phyloP scores from a whole-genome alignment of 75 land plant species.

The Isoetes taiwanensis region DNA sequence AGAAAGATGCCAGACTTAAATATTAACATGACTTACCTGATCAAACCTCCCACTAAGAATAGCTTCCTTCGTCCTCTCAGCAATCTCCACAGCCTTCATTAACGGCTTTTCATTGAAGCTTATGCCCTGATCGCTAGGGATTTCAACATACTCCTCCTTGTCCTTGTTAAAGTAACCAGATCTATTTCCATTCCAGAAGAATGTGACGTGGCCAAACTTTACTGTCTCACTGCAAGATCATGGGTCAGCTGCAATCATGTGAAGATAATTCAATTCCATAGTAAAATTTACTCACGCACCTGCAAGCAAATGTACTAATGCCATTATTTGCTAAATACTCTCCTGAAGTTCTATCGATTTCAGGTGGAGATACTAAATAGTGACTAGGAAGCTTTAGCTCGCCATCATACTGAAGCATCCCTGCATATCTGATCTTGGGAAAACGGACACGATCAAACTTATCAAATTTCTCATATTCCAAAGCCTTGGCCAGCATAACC shows the following conservation, averaged over 20 bases:
- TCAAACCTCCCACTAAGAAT: conserved; percentile 76
- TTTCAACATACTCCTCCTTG: conserved; percentile 80
- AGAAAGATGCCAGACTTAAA: not conserved
- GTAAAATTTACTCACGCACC: conserved; percentile 25
- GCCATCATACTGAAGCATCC: conserved; percentile 99
- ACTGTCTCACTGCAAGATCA: conserved; percentile 75
- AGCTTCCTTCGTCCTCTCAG: conserved; percentile 84
- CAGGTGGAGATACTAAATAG: conserved; percentile 87
- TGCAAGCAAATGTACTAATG: conserved; percentile 91
- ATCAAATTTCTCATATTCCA: conserved; percentile 75
- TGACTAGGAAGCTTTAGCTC: conserved; percentile 79
- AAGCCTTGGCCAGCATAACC: conserved; percentile 92
- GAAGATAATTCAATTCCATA: not conserved
- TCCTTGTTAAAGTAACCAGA: conserved; percentile 69
- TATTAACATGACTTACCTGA: conserved; percentile 38
- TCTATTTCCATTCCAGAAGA: conserved; percentile 98
- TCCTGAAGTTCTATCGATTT: conserved; percentile 95
- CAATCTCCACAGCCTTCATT: conserved; percentile 96
- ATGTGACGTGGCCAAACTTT: conserved; percentile 97
- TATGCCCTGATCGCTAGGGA: conserved; percentile 91
- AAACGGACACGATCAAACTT: conserved; percentile 76
- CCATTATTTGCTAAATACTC: conserved; percentile 87
- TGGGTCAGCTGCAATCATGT: not conserved
- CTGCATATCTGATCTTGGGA: conserved; percentile 87
- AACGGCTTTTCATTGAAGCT: conserved; percentile 81